Evolutionary conservation across 257 asterid genomes (phyloP).

Genomic region (Cruciata laevipes): DNA sequence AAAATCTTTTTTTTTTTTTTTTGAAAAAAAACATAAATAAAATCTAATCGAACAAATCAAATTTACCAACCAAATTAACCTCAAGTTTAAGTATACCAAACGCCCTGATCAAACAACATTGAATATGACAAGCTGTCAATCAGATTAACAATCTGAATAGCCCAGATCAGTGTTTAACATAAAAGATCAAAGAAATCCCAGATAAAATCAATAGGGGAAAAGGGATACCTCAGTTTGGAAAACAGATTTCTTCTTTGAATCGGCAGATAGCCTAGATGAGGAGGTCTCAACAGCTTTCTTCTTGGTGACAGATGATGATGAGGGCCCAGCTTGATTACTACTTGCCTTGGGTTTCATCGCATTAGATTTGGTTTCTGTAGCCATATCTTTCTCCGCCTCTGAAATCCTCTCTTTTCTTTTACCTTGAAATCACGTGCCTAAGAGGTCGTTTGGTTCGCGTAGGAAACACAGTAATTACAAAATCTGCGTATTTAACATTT

Average conservation of each 20-base stretch:
- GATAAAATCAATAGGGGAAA: background rate
- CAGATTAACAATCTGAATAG: background rate
- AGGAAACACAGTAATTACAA: too few species aligned
- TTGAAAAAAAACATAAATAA: background rate
- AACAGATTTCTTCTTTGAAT: constrained; percentile 27
- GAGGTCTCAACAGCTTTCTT: constrained; percentile 39
- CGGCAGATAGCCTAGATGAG: constrained; percentile 40
- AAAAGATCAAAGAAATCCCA: constrained; percentile 15
- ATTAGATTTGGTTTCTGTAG: constrained; percentile 43
- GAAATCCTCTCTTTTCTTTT: constrained; percentile 4
- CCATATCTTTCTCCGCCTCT: constrained; percentile 23
- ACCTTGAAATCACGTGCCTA: too few species aligned
- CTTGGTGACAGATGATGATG: constrained; percentile 35
- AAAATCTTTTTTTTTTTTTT: too few species aligned
- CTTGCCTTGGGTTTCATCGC: constrained; percentile 32
- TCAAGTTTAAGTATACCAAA: background rate
- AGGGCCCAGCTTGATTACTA: constrained; percentile 32
- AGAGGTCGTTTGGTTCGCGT: too few species aligned
- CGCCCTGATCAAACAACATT: background rate
- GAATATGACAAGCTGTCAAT: background rate
- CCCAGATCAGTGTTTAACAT: background rate
- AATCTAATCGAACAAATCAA: background rate
- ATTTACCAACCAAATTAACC: background rate
- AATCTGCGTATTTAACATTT: too few species aligned
- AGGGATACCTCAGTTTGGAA: constrained; percentile 31